phyloP scores from a whole-genome alignment of 345 rosid species.

The Eutrema yunnanense region DNA sequence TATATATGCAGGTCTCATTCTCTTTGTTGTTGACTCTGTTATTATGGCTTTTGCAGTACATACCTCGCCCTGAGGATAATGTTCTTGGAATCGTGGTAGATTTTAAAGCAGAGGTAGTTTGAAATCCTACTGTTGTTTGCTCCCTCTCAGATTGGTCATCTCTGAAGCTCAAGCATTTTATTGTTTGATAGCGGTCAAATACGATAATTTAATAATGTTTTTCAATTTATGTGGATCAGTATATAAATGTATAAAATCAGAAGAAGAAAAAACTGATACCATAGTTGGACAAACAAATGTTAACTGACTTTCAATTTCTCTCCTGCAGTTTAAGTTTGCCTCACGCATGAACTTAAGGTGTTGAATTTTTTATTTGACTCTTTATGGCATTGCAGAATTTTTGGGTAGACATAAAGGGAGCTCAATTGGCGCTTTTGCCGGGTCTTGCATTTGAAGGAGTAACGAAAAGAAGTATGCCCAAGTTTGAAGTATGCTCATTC shows the following conservation, averaged over 20 bases:
- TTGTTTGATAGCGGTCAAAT: background rate
- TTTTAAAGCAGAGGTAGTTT: constrained; percentile 56
- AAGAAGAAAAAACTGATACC: background rate
- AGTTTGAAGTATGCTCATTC: constrained; percentile 46
- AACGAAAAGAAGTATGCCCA: constrained; percentile 70
- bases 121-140: no score
- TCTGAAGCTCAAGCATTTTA: background rate
- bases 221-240: background rate
- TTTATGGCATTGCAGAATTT: constrained; percentile 44
- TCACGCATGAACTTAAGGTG: background rate
- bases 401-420: constrained; percentile 77
- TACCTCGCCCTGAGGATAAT: constrained; percentile 59
- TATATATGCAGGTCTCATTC: background rate
- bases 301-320: background rate
- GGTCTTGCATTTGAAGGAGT: constrained; percentile 91
- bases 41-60: constrained; percentile 48
- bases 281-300: background rate
- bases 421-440: constrained; percentile 60
- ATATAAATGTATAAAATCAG: background rate
- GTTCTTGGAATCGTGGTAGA: constrained; percentile 85
- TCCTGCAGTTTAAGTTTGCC: background rate
- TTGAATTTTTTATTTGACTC: background rate
- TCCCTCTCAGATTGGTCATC: no score
- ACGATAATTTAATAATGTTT: background rate
- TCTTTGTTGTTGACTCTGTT: constrained; percentile 11